Evolutionary conservation across 2,329 filamentous ascomycete species (phyloP), one percentile per base, ranked within the genome.

Genomic region (Aureobasidium zeae): DNA sequence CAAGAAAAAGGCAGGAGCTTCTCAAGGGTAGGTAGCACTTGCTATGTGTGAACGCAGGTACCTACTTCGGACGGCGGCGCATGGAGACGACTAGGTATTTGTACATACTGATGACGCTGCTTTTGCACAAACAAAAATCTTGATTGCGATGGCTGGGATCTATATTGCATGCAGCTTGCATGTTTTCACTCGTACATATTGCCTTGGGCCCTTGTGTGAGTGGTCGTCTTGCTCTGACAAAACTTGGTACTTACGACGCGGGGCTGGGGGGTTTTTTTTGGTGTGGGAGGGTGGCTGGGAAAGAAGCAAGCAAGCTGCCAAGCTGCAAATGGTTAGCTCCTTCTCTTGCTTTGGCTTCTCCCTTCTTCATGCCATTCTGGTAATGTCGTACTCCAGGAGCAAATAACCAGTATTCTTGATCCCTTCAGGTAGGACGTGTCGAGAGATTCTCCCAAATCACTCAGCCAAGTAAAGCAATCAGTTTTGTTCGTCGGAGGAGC

Each of bases 91-190:
- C 10, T 16, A 34, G 11, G 38, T 43, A 43, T 34, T 43, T 43
- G 39, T 43, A 43, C 39, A 34, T 20, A 19, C 16, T 13, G 17
- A 36, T 24, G 41, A 44, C 41, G n/a, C 32, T 29, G 41, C 24
- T 15, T 25, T 34, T n/a, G 15, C 16, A 26, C 16, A 28, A 25
- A 11, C 3, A 15, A 34, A 43, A 43, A 43, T 34, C 44, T 45
- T 51, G 34, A 67, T 61, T 47, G 65, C 63, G 47, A 68, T 52
- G 29, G 63, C 49, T 44, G 66, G 57, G 19, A 65, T 5, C 37
- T 8, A 63, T 38, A 38, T 62, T 63, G 20, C 28, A 19, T 34
- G 39, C 39, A 43, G 39, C 39, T n/a, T 36, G 20, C 21, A 15
- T 36, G n/a, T 36, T 20, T 21, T 22, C 16, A 20, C 21, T 33